Percentiles rank a stretch among this genome's conserved stretches.
phyloP scores from a whole-genome alignment of 768 basidiomycete species.

The Bullera alba region DNA sequence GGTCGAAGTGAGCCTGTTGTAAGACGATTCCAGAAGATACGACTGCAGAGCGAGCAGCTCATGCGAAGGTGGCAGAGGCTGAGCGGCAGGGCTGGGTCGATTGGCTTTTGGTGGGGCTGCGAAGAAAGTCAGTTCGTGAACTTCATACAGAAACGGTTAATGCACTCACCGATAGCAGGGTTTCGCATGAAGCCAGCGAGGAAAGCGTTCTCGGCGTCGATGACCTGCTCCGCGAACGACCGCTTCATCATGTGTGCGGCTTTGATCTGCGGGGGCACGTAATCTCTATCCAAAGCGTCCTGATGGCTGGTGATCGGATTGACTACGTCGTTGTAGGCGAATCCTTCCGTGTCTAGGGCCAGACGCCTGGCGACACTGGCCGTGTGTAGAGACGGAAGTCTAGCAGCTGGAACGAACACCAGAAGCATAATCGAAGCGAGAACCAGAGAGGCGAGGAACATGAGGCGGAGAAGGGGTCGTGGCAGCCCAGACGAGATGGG shows the following conservation, averaged over 20 bases:
- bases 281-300: constrained; percentile 21
- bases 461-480: constrained; percentile 26
- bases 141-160: background rate
- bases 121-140: too few relatives aligned
- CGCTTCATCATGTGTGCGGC: constrained; percentile 20
- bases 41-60: constrained; percentile 46
- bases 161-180: background rate
- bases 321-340: constrained; percentile 16
- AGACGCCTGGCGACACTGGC: constrained; percentile 25
- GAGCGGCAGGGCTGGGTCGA: constrained; percentile 2
- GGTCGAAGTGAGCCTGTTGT: constrained; percentile 27
- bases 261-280: constrained; percentile 29
- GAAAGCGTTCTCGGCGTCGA: background rate
- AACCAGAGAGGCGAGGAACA: constrained; percentile 21
- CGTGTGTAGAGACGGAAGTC: constrained; percentile 21
- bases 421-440: constrained; percentile 21
- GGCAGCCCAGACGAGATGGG: constrained; percentile 20
- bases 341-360: constrained; percentile 18
- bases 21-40: constrained; percentile 32
- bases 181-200: background rate
- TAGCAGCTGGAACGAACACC: constrained; percentile 21
- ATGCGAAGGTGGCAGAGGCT: constrained; percentile 28
- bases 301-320: constrained; percentile 9
- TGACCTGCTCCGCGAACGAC: background rate
- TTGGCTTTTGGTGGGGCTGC: background rate